phyloP scores from a whole-genome alignment of 495 filamentous ascomycete genomes.

The Aspergillus leporis region DNA sequence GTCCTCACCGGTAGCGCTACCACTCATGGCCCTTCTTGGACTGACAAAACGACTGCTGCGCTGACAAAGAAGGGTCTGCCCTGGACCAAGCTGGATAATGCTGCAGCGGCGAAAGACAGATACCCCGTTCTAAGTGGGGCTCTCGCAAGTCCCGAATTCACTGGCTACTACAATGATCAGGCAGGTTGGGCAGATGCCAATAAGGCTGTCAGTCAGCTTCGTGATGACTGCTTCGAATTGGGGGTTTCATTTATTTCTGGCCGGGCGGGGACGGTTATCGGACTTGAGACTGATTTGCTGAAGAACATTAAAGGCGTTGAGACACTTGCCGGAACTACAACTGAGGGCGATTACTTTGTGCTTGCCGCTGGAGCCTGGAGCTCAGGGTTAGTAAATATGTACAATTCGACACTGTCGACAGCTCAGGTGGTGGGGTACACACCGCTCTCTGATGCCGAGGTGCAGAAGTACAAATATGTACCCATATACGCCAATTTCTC shows the following conservation, averaged over 20 bases:
- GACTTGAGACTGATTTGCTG: conserved; percentile 6
- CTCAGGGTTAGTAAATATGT: conserved; percentile 63
- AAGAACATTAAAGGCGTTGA: conserved; percentile 6
- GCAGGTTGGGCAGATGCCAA: conserved; percentile 76
- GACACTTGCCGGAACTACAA: conserved; percentile 16
- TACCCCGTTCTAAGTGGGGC: conserved; percentile 43
- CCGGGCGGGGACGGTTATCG: conserved; percentile 17
- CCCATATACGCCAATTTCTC: conserved; percentile 62
- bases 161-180: conserved; percentile 66
- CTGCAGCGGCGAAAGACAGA: background rate
- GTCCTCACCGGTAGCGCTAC: conserved; percentile 7
- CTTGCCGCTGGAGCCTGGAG: conserved; percentile 84
- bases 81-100: conserved; percentile 5
- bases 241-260: conserved; percentile 27
- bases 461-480: conserved; percentile 13
- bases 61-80: background rate
- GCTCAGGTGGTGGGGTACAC: conserved; percentile 26
- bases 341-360: conserved; percentile 58
- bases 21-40: conserved; percentile 2
- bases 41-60: conserved; percentile 1
- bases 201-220: conserved; percentile 57
- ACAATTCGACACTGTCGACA: conserved; percentile 64
- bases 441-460: conserved; percentile 23
- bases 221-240: conserved; percentile 24
- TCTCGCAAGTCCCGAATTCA: conserved; percentile 21